phyloP scores from a whole-genome alignment of 2,329 filamentous ascomycete genomes.

The Aureobasidium zeae region DNA sequence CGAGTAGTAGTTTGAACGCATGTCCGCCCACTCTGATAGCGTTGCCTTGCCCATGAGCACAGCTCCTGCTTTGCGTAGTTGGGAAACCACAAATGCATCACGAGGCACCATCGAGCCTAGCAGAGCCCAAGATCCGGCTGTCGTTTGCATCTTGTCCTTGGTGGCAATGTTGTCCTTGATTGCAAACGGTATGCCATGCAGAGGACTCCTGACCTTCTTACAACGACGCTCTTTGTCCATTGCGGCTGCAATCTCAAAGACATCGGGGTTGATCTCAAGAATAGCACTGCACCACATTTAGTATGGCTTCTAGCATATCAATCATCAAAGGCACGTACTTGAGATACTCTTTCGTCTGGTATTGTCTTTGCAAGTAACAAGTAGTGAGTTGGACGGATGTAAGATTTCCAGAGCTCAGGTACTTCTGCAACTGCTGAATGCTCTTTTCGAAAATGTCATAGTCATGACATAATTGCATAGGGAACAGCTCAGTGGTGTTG shows the following conservation, averaged over 20 bases:
- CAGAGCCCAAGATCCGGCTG: slow-evolving; percentile 59
- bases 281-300: slow-evolving; percentile 33
- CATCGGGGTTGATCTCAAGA: slow-evolving; percentile 60
- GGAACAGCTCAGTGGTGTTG: slow-evolving; percentile 39
- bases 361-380: slow-evolving; percentile 55
- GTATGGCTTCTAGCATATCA: background rate
- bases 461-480: slow-evolving; percentile 53
- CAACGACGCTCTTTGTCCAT: slow-evolving; percentile 52
- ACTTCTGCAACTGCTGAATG: slow-evolving; percentile 56
- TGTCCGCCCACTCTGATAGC: slow-evolving; percentile 65
- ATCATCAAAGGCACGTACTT: slow-evolving; percentile 38
- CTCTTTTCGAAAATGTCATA: slow-evolving; percentile 59
- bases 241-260: slow-evolving; percentile 49
- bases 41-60: slow-evolving; percentile 62
- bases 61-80: slow-evolving; percentile 56
- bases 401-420: slow-evolving; percentile 46
- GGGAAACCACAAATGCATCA: slow-evolving; percentile 56
- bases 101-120: slow-evolving; percentile 56
- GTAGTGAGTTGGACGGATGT: slow-evolving; percentile 49
- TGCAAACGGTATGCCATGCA: slow-evolving; percentile 67
- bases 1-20: slow-evolving; percentile 58
- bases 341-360: slow-evolving; percentile 56
- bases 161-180: slow-evolving; percentile 66
- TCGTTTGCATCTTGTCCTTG: slow-evolving; percentile 63
- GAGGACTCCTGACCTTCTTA: slow-evolving; percentile 51